Evolutionary conservation across 208 protist genomes (phyloP).

Genomic region (Sergeia podlipaevii): DNA sequence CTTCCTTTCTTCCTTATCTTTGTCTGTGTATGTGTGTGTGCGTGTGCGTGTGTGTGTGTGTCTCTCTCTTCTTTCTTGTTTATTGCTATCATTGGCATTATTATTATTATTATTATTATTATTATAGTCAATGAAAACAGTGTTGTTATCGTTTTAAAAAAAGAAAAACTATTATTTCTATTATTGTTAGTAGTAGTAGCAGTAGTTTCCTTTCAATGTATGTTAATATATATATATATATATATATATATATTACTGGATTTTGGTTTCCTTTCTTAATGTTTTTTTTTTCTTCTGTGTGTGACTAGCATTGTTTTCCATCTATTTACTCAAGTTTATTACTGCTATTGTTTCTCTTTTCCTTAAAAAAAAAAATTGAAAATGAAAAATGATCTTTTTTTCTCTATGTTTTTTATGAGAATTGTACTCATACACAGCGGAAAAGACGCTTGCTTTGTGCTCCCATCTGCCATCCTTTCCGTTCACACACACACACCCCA

Average conservation of each 20-base stretch:
- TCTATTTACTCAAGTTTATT: not conserved
- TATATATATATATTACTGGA: not conserved
- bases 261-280: conserved; percentile 3
- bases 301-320: not conserved
- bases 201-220: not conserved
- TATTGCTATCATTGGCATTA: conserved; percentile 1
- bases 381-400: not conserved
- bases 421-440: too few relatives aligned
- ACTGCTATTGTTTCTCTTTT: conserved; percentile 4
- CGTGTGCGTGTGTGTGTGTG: conserved; percentile 7
- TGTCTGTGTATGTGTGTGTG: conserved; percentile 4
- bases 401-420: too few relatives aligned
- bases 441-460: too few relatives aligned
- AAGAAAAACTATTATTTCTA: conserved; percentile 2
- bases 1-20: not conserved
- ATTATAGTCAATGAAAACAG: too few relatives aligned
- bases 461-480: too few relatives aligned
- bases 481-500: too few relatives aligned
- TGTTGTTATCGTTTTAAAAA: too few relatives aligned
- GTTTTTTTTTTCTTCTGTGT: conserved; percentile 7
- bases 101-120: conserved; percentile 1
- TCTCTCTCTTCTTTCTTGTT: conserved; percentile 2
- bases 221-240: conserved; percentile 16
- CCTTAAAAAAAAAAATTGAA: not conserved
- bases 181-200: not conserved